Conservation (phyloP, 2,329 filamentous ascomycete species). For the Calonectria henricotiae region DNA sequence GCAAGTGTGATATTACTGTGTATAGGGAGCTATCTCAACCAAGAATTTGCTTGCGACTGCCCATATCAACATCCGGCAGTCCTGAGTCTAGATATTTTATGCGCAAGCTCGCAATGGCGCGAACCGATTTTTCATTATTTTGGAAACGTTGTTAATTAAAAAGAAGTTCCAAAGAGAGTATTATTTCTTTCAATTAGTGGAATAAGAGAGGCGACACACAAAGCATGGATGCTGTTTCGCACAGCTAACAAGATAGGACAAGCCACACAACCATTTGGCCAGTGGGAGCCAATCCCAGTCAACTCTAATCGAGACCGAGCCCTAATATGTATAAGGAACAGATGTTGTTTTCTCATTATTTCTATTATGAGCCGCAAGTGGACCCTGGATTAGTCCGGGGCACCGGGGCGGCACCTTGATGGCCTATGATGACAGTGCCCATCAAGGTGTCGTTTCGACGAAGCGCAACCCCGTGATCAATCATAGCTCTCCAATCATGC, state of each 20-base stretch:
- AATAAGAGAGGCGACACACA: background rate
- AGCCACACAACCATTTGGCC: background rate
- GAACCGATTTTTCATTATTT: background rate
- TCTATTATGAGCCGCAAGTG: slow-evolving; percentile 25
- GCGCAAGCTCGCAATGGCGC: background rate
- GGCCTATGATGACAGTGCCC: slow-evolving; percentile 33
- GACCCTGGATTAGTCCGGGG: slow-evolving; percentile 10
- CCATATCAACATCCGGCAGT: background rate
- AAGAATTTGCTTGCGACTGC: background rate
- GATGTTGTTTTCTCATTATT: background rate
- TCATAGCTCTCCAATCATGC: slow-evolving; percentile 4
- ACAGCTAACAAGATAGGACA: background rate
- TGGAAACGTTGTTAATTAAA: background rate
- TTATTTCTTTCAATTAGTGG: background rate
- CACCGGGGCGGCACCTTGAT: slow-evolving; percentile 34
- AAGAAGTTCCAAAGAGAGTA: background rate
- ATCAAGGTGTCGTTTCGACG: slow-evolving; percentile 33
- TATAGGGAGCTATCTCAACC: background rate
- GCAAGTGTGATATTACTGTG: background rate
- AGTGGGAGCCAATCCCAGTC: background rate
- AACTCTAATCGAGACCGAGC: slow-evolving; percentile 8
- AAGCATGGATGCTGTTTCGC: background rate
- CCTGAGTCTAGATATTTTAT: background rate
- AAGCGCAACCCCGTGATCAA: slow-evolving; percentile 9
- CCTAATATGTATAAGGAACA: background rate